These are phyloP conservation scores for Leccinum pellstonianum DNA, from an alignment of 768 basidiomycete genomes.

Conservation along the genomic window DNA sequence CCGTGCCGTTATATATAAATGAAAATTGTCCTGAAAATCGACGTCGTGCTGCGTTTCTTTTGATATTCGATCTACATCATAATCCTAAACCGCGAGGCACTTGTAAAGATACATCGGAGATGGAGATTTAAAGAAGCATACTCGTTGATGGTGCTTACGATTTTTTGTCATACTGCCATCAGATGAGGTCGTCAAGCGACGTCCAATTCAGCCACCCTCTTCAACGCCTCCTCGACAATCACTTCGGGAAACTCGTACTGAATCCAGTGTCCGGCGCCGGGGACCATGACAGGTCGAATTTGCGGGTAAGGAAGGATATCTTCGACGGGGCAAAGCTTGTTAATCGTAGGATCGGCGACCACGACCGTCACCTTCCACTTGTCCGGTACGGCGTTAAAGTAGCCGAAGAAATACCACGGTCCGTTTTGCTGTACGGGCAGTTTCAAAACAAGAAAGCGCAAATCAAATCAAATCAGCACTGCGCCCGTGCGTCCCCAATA, in stretches of 20 bases:
- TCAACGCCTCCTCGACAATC: conserved; percentile 19
- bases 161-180: no score
- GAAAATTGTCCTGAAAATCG: not conserved
- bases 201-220: conserved; percentile 13
- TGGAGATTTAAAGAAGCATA: not conserved
- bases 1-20: not conserved
- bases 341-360: conserved; percentile 19
- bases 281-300: conserved; percentile 10
- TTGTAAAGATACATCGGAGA: not conserved
- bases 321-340: not conserved
- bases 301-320: conserved; percentile 17
- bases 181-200: not conserved
- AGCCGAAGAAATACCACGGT: conserved; percentile 21
- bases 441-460: not conserved
- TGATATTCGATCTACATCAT: not conserved
- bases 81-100: not conserved
- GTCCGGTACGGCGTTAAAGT: not conserved
- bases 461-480: not conserved
- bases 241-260: conserved; percentile 26
- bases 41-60: not conserved
- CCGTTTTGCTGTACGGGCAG: not conserved
- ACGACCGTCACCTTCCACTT: conserved; percentile 19
- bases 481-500: not conserved
- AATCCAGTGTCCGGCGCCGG: conserved; percentile 25
- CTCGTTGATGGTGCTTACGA: no score